phyloP scores from a whole-genome alignment of 2,329 filamentous ascomycete genomes.

The Penicillium decumbens region DNA sequence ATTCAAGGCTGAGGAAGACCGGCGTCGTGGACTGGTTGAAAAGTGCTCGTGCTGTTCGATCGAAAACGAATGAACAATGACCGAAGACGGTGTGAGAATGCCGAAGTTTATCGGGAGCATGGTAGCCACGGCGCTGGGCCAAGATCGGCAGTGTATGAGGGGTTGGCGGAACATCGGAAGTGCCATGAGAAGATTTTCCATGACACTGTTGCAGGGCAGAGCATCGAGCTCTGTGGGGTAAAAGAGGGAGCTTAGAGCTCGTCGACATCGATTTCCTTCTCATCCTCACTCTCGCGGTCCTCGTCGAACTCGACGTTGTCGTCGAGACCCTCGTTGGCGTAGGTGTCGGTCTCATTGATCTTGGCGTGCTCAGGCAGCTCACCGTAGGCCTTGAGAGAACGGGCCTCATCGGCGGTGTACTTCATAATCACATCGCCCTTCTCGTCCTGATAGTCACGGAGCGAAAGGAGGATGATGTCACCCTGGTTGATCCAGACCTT shows the following conservation, averaged over 20 bases:
- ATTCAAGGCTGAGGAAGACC: slow-evolving; percentile 11
- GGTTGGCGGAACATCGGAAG: slow-evolving; percentile 21
- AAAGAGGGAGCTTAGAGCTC: slow-evolving; percentile 65
- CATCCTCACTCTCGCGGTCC: slow-evolving; percentile 65
- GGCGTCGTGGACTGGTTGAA: slow-evolving; percentile 10
- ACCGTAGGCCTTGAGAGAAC: slow-evolving; percentile 92
- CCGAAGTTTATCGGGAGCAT: slow-evolving; percentile 11
- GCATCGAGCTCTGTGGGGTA: slow-evolving; percentile 25
- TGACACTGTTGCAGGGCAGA: slow-evolving; percentile 30
- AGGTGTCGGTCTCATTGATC: slow-evolving; percentile 99
- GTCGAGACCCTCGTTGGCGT: slow-evolving; percentile 83
- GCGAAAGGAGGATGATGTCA: slow-evolving; percentile 82
- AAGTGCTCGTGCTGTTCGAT: slow-evolving; percentile 13
- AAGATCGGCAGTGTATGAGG: slow-evolving; percentile 17
- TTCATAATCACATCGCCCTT: slow-evolving; percentile 93
- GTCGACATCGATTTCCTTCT: slow-evolving; percentile 88
- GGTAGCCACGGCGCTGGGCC: slow-evolving; percentile 14
- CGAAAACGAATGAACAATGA: slow-evolving; percentile 12
- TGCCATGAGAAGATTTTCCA: slow-evolving; percentile 20
- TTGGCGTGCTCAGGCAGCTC: slow-evolving; percentile 96
- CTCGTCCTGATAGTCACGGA: slow-evolving; percentile 90
- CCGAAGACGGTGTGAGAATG: slow-evolving; percentile 7
- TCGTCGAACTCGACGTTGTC: slow-evolving; percentile 99
- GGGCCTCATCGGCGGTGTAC: slow-evolving; percentile 92
- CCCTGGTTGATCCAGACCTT: slow-evolving; percentile 99